phyloP scores from a whole-genome alignment of 192 early-diverging fungal species.

The Obelidium mucronatum region DNA sequence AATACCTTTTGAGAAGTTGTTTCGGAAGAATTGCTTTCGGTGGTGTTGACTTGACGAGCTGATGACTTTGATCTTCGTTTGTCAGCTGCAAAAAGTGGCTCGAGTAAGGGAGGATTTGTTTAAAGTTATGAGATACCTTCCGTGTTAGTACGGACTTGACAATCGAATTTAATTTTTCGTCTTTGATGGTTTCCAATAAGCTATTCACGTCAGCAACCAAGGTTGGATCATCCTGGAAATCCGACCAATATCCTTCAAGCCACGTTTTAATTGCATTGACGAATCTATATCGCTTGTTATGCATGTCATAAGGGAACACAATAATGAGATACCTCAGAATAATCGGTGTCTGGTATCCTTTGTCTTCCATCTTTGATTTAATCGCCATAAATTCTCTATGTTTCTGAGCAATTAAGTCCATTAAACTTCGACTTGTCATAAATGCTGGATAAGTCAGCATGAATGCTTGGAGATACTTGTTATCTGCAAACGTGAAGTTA shows the following conservation, averaged over 20 bases:
- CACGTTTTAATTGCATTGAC: constrained; percentile 61
- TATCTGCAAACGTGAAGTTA: too few species aligned
- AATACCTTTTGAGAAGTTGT: constrained; percentile 47
- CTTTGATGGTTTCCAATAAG: constrained; percentile 50
- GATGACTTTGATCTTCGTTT: constrained; percentile 33
- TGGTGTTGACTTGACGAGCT: constrained; percentile 29
- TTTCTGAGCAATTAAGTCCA: constrained; percentile 49
- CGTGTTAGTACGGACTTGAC: constrained; percentile 42
- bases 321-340: constrained; percentile 46
- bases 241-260: constrained; percentile 63
- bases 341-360: constrained; percentile 41
- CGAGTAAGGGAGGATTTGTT: not conserved
- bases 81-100: constrained; percentile 29
- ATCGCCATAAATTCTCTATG: constrained; percentile 40
- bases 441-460: constrained; percentile 58
- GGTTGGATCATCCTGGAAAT: constrained; percentile 55
- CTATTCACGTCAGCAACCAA: constrained; percentile 44
- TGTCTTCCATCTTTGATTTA: constrained; percentile 38
- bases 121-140: constrained; percentile 32
- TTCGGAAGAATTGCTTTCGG: constrained; percentile 65
- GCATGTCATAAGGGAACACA: too few species aligned
- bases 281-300: constrained; percentile 37
- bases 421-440: constrained; percentile 43
- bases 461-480: constrained; percentile 61
- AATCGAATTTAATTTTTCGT: constrained; percentile 45